Conservation (phyloP, 106 monocot species). For the Chionographis japonica region DNA sequence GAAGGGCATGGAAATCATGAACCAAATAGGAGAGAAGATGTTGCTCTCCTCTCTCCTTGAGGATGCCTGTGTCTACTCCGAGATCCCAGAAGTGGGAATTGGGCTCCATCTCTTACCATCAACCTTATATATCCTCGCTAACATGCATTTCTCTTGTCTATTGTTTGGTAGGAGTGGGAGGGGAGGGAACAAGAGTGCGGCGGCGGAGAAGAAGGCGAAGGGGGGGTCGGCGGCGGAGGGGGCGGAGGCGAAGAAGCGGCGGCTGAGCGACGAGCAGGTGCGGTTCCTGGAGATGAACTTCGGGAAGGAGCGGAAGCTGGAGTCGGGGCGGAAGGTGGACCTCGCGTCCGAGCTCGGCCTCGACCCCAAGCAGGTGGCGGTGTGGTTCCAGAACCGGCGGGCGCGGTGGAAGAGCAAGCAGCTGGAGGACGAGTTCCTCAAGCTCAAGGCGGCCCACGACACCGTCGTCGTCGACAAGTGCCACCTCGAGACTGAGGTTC, state of each 20-base stretch:
- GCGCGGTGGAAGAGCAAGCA: slow-evolving; percentile 76
- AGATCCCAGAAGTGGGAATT: too few species aligned
- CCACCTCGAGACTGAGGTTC: slow-evolving; percentile 60
- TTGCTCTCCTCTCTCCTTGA: slow-evolving; percentile 9
- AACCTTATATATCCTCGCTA: too few species aligned
- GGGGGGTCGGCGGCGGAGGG: background rate
- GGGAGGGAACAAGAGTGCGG: slow-evolving; percentile 15
- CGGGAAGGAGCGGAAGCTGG: slow-evolving; percentile 54
- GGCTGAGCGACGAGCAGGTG: slow-evolving; percentile 54
- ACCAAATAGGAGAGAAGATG: slow-evolving; percentile 19
- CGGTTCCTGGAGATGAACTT: slow-evolving; percentile 66
- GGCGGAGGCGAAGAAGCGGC: slow-evolving; percentile 42
- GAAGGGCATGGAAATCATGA: slow-evolving; percentile 9
- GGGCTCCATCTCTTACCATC: too few species aligned
- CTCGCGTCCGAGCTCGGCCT: slow-evolving; percentile 56
- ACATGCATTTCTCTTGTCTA: too few species aligned
- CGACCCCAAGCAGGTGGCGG: slow-evolving; percentile 71
- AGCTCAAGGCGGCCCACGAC: slow-evolving; percentile 47
- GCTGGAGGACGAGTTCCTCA: slow-evolving; percentile 52
- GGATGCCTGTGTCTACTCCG: slow-evolving; percentile 4
- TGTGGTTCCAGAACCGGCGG: slow-evolving; percentile 80
- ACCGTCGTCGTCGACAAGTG: slow-evolving; percentile 39
- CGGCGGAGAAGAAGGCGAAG: slow-evolving; percentile 31
- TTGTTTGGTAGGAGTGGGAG: slow-evolving; percentile 4
- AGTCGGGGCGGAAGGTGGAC: slow-evolving; percentile 50